Conservation (phyloP, 192 early-diverging fungal species). For the Coemansia sp. region DNA sequence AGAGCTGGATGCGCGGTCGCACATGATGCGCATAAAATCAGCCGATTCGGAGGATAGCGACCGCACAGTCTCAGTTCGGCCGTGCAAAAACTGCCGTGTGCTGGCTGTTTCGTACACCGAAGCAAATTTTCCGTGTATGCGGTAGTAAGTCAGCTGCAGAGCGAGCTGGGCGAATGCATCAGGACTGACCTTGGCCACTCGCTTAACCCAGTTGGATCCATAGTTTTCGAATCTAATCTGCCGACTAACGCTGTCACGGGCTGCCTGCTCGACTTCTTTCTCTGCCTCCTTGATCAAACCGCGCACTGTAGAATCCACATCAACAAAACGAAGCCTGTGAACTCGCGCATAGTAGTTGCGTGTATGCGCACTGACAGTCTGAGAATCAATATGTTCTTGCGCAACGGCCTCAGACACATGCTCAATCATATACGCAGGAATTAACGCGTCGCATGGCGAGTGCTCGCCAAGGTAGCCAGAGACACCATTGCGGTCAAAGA, state of each 20-base stretch:
- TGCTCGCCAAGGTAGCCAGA: slow-evolving; percentile 69
- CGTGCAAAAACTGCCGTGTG: slow-evolving; percentile 76
- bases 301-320: slow-evolving; percentile 27
- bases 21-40: slow-evolving; percentile 67
- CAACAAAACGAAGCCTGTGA: slow-evolving; percentile 19
- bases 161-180: slow-evolving; percentile 89
- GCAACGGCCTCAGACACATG: slow-evolving; percentile 35
- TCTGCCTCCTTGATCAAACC: slow-evolving; percentile 55
- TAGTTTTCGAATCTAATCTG: slow-evolving; percentile 68
- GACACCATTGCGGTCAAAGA: slow-evolving; percentile 73
- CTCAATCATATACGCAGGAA: slow-evolving; percentile 63
- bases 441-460: slow-evolving; percentile 82
- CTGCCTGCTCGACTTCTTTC: slow-evolving; percentile 48
- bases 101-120: slow-evolving; percentile 85
- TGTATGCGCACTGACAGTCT: slow-evolving; percentile 1
- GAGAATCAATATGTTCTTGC: slow-evolving; percentile 29
- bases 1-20: slow-evolving; percentile 36
- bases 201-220: slow-evolving; percentile 76
- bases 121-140: slow-evolving; percentile 60
- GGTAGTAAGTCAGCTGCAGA: slow-evolving; percentile 81
- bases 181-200: slow-evolving; percentile 59
- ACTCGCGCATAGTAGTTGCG: slow-evolving; percentile 64
- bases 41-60: slow-evolving; percentile 69
- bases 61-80: slow-evolving; percentile 85
- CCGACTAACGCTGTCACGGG: slow-evolving; percentile 59